phyloP scores from a whole-genome alignment of 257 asterid genomes.

The Solanum paucissectum region DNA sequence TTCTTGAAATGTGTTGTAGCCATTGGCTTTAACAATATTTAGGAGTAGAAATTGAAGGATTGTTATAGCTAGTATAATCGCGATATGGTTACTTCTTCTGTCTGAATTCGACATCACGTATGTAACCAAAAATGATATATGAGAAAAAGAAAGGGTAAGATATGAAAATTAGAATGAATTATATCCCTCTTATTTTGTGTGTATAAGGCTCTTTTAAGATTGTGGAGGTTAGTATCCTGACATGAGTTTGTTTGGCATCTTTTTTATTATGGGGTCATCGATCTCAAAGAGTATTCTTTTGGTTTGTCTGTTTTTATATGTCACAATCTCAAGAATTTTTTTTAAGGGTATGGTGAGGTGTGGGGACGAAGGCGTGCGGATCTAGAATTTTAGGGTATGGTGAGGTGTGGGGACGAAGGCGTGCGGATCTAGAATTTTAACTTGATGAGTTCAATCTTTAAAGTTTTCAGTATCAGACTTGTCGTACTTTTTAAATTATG shows the following conservation, averaged over 20 bases:
- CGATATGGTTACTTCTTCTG: background rate
- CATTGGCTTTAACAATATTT: constrained; percentile 19
- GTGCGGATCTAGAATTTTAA: background rate
- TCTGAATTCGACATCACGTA: background rate
- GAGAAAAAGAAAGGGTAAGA: constrained; percentile 1
- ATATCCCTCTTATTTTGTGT: background rate
- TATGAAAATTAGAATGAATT: background rate
- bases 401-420: background rate
- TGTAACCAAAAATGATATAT: background rate
- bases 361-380: too few species aligned
- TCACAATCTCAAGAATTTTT: background rate
- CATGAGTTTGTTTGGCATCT: constrained; percentile 10
- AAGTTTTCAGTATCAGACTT: too few species aligned
- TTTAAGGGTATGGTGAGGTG: background rate
- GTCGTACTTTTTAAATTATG: background rate
- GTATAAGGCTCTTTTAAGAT: background rate
- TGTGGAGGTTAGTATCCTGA: constrained; percentile 10
- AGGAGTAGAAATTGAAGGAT: constrained; percentile 14
- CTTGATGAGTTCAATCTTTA: background rate
- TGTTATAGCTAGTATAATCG: constrained; percentile 4
- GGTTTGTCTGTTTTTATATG: constrained; percentile 7
- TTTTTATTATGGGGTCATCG: constrained; percentile 4
- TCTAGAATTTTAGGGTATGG: background rate
- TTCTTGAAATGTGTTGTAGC: background rate
- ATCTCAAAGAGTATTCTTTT: background rate